Evolutionary conservation across 495 filamentous ascomycete genomes (phyloP).

Genomic region (Letharia lupina): DNA sequence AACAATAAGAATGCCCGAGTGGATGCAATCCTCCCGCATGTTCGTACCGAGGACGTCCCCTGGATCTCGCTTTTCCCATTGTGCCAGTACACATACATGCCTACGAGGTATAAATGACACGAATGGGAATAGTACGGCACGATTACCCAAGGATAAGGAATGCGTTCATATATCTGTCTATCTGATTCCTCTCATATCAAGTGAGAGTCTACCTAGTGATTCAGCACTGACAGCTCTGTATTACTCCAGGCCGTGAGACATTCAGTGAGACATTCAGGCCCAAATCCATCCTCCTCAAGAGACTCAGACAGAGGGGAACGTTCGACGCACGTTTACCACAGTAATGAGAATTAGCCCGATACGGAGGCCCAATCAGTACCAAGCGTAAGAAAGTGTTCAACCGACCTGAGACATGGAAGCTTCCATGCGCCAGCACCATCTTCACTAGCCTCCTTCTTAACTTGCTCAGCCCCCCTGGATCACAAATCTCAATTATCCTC

Average conservation of each 20-base stretch:
- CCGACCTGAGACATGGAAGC: background rate
- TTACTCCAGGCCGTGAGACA: background rate
- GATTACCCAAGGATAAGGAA: background rate
- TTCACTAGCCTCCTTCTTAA: background rate
- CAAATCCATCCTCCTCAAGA: background rate
- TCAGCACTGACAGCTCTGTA: background rate
- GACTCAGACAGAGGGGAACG: background rate
- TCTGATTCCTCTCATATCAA: background rate
- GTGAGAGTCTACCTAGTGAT: background rate
- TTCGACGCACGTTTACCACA: background rate
- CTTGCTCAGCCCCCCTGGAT: conserved; percentile 4
- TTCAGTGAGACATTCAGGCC: background rate
- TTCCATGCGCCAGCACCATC: background rate
- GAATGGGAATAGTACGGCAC: background rate
- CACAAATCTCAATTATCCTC: background rate
- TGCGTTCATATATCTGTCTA: background rate
- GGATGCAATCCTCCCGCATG: background rate
- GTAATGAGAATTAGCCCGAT: background rate
- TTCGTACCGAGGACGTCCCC: background rate
- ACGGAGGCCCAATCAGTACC: background rate
- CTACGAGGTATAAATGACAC: background rate
- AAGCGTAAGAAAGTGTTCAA: conserved; percentile 1
- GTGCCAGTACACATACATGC: background rate
- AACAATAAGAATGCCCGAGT: too few relatives aligned
- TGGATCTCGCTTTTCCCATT: background rate